These are phyloP conservation scores for Wickerhamiella galacta DNA, from an alignment of 805 yeast species.

Conservation along the genomic window DNA sequence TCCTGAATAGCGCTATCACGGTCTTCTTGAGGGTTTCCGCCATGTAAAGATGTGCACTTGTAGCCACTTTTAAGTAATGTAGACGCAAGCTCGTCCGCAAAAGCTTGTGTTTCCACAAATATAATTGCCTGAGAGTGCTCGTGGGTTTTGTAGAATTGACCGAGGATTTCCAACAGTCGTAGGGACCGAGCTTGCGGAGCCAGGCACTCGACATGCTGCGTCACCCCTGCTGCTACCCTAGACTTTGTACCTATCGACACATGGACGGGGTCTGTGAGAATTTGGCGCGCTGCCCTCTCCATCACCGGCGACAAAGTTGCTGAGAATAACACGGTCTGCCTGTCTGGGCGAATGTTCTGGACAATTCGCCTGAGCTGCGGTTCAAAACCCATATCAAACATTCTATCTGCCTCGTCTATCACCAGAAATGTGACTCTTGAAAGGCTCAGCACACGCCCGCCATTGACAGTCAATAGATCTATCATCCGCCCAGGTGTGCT, in stretches of 20 bases:
- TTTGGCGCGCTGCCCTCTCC: slow-evolving; percentile 54
- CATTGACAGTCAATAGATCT: slow-evolving; percentile 69
- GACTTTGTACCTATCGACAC: slow-evolving; percentile 68
- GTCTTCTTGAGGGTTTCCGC: slow-evolving; percentile 79
- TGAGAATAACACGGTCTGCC: slow-evolving; percentile 79
- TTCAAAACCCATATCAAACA: slow-evolving; percentile 95
- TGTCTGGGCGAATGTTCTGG: slow-evolving; percentile 61
- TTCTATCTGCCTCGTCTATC: slow-evolving; percentile 87
- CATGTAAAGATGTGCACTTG: slow-evolving; percentile 61
- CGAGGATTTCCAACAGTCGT: slow-evolving; percentile 38
- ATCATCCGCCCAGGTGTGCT: slow-evolving; percentile 94
- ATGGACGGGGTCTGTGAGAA: slow-evolving; percentile 49
- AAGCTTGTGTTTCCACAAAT: slow-evolving; percentile 78
- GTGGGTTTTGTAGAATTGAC: slow-evolving; percentile 24
- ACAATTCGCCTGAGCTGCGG: slow-evolving; percentile 82
- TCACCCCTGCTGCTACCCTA: slow-evolving; percentile 64
- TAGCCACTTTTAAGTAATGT: slow-evolving; percentile 37
- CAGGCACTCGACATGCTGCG: slow-evolving; percentile 52
- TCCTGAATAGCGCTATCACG: slow-evolving; percentile 57
- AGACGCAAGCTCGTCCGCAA: slow-evolving; percentile 55
- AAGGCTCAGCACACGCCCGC: slow-evolving; percentile 58
- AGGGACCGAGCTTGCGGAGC: slow-evolving; percentile 39
- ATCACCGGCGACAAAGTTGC: slow-evolving; percentile 83
- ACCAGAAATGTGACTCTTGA: slow-evolving; percentile 64
- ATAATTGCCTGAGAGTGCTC: slow-evolving; percentile 35